These are phyloP conservation scores for Yamadazyma atlantica DNA, from an alignment of 1,139 yeast genomes.

Conservation along the genomic window DNA sequence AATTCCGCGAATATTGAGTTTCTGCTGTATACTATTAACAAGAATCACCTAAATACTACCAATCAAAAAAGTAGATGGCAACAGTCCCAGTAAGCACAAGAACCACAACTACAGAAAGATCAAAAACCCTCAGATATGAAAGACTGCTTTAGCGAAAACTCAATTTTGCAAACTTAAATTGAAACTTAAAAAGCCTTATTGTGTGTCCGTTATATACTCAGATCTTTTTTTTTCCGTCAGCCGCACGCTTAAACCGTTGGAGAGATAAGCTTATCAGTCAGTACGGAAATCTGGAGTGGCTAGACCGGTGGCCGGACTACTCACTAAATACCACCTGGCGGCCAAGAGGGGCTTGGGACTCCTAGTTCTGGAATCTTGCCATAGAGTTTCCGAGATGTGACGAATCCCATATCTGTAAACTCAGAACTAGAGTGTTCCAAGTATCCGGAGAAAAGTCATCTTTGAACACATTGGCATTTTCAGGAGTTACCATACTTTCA, in stretches of 20 bases:
- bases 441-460: slow-evolving; percentile 10
- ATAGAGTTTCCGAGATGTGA: slow-evolving; percentile 3
- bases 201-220: too few relatives aligned
- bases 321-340: too few relatives aligned
- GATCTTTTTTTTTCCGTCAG: neutral
- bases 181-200: too few relatives aligned
- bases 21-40: neutral
- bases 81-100: too few relatives aligned
- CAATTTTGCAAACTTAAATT: too few relatives aligned
- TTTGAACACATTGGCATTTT: slow-evolving; percentile 5
- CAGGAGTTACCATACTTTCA: too few relatives aligned
- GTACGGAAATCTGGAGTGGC: neutral
- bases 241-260: neutral
- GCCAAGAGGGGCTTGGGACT: too few relatives aligned
- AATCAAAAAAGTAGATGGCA: neutral
- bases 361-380: neutral
- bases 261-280: neutral
- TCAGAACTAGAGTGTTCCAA: slow-evolving; percentile 13
- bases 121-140: too few relatives aligned
- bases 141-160: too few relatives aligned
- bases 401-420: slow-evolving; percentile 12
- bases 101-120: too few relatives aligned
- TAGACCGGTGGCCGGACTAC: neutral
- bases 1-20: too few relatives aligned
- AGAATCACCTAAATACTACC: neutral